Evolutionary conservation across 2,329 filamentous ascomycete genomes (phyloP).

Genomic region (Aotearoamyces nothofagi): DNA sequence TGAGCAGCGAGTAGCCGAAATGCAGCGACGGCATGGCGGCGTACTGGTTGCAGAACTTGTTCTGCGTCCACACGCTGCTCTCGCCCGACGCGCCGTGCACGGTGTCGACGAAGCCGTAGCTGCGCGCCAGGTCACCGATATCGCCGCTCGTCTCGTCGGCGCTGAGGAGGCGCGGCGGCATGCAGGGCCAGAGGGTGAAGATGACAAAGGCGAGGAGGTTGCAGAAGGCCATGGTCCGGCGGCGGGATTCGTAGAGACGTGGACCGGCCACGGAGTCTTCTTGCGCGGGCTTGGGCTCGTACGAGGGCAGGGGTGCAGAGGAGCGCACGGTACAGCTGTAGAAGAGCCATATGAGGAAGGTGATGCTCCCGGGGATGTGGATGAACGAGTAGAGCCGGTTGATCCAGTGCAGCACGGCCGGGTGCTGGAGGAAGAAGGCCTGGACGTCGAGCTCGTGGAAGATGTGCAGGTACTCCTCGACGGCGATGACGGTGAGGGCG

Average conservation of each 20-base stretch:
- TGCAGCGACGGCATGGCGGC: slow-evolving; percentile 64
- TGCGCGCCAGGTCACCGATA: slow-evolving; percentile 40
- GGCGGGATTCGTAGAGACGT: slow-evolving; percentile 35
- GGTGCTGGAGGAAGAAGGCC: slow-evolving; percentile 34
- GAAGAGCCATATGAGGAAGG: slow-evolving; percentile 52
- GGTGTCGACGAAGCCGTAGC: slow-evolving; percentile 40
- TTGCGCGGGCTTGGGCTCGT: slow-evolving; percentile 18
- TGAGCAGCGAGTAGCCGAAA: slow-evolving; percentile 61
- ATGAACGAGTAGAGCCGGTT: slow-evolving; percentile 66
- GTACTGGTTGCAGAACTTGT: slow-evolving; percentile 63
- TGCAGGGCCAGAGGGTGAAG: slow-evolving; percentile 44
- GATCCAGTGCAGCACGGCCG: slow-evolving; percentile 47
- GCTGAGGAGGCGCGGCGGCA: slow-evolving; percentile 41
- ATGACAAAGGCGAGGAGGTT: slow-evolving; percentile 43
- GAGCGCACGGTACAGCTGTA: slow-evolving; percentile 53
- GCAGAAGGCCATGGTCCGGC: slow-evolving; percentile 40
- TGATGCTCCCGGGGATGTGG: slow-evolving; percentile 62
- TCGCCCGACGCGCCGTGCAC: slow-evolving; percentile 40
- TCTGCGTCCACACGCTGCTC: slow-evolving; percentile 57
- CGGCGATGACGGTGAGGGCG: slow-evolving; percentile 48
- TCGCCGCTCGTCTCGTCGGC: slow-evolving; percentile 35
- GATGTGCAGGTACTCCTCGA: slow-evolving; percentile 49
- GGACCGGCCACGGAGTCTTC: slow-evolving; percentile 31
- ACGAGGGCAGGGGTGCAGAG: slow-evolving; percentile 24
- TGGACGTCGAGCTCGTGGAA: slow-evolving; percentile 53